phyloP scores from a whole-genome alignment of 2,329 filamentous ascomycete genomes.

The Exophiala calicioides region DNA sequence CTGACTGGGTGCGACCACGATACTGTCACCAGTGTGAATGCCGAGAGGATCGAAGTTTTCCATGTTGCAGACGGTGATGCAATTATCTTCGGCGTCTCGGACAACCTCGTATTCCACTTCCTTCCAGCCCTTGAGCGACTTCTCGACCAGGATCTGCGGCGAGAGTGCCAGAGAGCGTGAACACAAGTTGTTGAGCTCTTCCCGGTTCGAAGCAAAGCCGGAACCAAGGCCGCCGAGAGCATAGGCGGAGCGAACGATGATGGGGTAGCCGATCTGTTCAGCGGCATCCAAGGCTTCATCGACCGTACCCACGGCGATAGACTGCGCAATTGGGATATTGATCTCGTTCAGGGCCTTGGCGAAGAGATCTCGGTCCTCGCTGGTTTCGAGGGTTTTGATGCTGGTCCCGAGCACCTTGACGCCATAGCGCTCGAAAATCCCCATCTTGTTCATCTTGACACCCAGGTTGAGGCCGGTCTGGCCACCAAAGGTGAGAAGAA shows the following conservation, averaged over 20 bases:
- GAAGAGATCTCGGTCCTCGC: slow-evolving; percentile 94
- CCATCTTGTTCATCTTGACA: slow-evolving; percentile 95
- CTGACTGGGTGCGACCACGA: slow-evolving; percentile 95
- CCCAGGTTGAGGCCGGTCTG: slow-evolving; percentile 96
- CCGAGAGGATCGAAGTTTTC: slow-evolving; percentile 98
- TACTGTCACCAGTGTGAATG: slow-evolving; percentile 97
- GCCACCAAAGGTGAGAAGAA: slow-evolving; percentile 95
- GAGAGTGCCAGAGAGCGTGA: slow-evolving; percentile 90
- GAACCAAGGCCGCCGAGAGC: slow-evolving; percentile 94
- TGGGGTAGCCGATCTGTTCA: slow-evolving; percentile 85
- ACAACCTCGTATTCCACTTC: slow-evolving; percentile 99
- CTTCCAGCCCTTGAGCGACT: slow-evolving; percentile 99
- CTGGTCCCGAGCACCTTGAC: slow-evolving; percentile 95
- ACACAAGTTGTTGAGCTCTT: slow-evolving; percentile 91
- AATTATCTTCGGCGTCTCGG: slow-evolving; percentile 95
- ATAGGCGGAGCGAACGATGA: slow-evolving; percentile 96
- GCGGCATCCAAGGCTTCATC: slow-evolving; percentile 91
- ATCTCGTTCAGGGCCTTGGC: slow-evolving; percentile 95
- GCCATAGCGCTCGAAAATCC: slow-evolving; percentile 90
- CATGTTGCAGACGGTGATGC: slow-evolving; percentile 98
- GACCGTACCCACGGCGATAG: slow-evolving; percentile 85
- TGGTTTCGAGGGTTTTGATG: slow-evolving; percentile 89
- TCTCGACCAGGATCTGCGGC: slow-evolving; percentile 96
- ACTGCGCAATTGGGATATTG: slow-evolving; percentile 94
- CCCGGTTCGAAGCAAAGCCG: slow-evolving; percentile 89